Conservation (phyloP, 176 grass and related monocot genomes). For the Puya raimondii region DNA sequence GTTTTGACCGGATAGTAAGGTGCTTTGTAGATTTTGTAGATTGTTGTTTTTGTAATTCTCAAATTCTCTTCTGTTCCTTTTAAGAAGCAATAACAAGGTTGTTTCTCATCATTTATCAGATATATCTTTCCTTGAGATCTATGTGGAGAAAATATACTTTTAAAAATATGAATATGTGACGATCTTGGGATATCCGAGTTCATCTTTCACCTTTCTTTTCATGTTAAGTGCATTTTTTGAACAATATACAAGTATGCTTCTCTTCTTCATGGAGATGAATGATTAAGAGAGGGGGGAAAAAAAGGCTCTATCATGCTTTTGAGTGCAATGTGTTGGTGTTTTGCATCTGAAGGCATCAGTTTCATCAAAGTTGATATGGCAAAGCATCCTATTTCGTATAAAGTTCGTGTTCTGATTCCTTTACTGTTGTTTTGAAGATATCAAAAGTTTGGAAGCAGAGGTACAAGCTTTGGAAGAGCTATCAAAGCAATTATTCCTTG, state of each 20-base stretch:
- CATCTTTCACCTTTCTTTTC: no score
- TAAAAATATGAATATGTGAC: no score
- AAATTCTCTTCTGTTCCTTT: no score
- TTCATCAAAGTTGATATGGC: no score
- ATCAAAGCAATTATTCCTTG: constrained; percentile 95
- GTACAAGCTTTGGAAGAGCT: constrained; percentile 93
- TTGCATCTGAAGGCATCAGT: no score
- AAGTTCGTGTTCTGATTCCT: constrained; percentile 3
- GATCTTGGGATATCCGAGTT: no score
- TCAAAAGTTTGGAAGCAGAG: constrained; percentile 93
- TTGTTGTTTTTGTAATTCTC: neutral
- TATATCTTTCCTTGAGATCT: neutral
- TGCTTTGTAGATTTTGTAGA: neutral
- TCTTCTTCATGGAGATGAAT: neutral
- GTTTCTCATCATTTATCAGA: neutral
- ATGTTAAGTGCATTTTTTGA: no score
- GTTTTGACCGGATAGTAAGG: neutral
- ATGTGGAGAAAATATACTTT: neutral
- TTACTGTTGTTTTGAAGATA: constrained; percentile 41
- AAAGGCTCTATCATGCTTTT: neutral
- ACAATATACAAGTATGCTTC: no score
- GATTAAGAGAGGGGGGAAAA: neutral
- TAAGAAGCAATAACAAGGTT: no score
- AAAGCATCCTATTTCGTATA: neutral
- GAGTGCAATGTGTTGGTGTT: neutral